Conservation (phyloP, 345 rosid species). For the Syzygium oleosum region DNA sequence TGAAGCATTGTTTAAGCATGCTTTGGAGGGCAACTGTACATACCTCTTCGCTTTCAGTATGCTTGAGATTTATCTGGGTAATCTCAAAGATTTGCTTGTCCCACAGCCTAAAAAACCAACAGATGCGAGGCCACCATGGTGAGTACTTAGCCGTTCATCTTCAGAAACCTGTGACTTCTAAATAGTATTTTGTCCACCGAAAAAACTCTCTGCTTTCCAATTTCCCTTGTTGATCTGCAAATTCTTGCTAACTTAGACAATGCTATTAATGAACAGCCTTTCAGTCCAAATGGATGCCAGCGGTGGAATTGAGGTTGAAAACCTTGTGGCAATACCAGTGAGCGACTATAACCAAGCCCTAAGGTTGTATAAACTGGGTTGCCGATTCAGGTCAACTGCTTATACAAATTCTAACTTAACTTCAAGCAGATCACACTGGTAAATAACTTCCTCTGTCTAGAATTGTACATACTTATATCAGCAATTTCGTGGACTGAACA, state of each 20-base stretch:
- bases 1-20: conserved; percentile 49
- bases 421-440: conserved; percentile 89
- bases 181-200: background rate
- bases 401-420: conserved; percentile 58
- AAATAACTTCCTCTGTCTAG: conserved; percentile 10
- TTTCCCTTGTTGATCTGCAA: background rate
- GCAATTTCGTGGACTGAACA: background rate
- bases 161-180: background rate
- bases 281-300: conserved; percentile 45
- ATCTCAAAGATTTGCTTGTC: conserved; percentile 61
- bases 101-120: conserved; percentile 43
- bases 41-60: conserved; percentile 58
- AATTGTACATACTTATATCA: background rate
- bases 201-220: background rate
- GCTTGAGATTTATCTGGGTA: conserved; percentile 85
- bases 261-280: conserved; percentile 42
- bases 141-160: conserved; percentile 5
- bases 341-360: conserved; percentile 52
- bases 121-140: conserved; percentile 56
- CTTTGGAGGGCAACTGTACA: conserved; percentile 38
- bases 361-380: conserved; percentile 61
- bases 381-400: conserved; percentile 73
- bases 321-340: conserved; percentile 53
- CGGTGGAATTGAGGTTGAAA: conserved; percentile 56
- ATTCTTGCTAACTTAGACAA: background rate